These are phyloP conservation scores for Microcos paniculata DNA, from an alignment of 345 rosid species.

Conservation along the genomic window DNA sequence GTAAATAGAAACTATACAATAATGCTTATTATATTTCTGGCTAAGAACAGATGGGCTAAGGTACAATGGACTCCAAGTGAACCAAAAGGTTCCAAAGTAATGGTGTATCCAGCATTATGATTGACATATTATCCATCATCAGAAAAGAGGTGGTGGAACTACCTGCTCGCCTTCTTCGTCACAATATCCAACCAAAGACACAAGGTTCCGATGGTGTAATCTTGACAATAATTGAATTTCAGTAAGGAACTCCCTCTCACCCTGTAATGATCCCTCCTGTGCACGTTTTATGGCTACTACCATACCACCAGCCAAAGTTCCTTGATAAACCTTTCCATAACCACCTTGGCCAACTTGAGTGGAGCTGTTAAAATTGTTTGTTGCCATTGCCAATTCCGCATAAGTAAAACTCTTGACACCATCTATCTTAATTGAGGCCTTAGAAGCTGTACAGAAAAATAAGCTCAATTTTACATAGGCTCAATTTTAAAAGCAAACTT, in stretches of 20 bases:
- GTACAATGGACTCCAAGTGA: not conserved
- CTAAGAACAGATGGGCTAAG: not conserved
- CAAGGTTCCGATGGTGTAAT: conserved; percentile 93
- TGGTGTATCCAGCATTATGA: not conserved
- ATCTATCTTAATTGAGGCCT: conserved; percentile 59
- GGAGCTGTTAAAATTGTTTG: conserved; percentile 58
- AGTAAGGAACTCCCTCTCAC: conserved; percentile 86
- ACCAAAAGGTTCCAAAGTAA: not conserved
- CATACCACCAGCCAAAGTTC: conserved; percentile 61
- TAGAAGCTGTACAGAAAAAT: conserved; percentile 44
- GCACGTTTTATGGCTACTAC: conserved; percentile 94
- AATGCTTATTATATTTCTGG: not conserved
- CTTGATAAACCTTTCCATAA: conserved; percentile 93
- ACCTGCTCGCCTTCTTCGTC: conserved; percentile 98
- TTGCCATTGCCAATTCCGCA: conserved; percentile 65
- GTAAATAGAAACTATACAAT: not conserved
- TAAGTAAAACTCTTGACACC: conserved; percentile 78
- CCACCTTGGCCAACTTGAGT: conserved; percentile 93
- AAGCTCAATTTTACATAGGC: conserved; percentile 20
- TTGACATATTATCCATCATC: not conserved
- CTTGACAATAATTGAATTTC: conserved; percentile 89
- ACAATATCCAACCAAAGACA: conserved; percentile 82
- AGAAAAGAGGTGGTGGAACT: not conserved
- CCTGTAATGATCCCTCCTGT: conserved; percentile 85
- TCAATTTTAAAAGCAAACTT: conserved; percentile 16